phyloP scores from a whole-genome alignment of 2,329 filamentous ascomycete genomes.

The Fusarium pininemorale region DNA sequence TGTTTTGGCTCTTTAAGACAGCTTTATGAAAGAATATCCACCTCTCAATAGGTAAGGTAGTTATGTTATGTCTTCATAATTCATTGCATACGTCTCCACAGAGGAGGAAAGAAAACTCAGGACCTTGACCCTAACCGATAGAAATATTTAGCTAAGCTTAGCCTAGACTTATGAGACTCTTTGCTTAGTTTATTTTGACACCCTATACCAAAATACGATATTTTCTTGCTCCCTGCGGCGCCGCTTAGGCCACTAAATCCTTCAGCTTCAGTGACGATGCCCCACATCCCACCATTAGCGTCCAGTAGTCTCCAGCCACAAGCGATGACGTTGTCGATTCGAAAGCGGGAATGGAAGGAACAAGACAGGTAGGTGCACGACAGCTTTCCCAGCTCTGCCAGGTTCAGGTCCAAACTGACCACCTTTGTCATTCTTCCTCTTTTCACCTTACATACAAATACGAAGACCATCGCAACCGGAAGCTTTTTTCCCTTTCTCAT shows the following conservation, averaged over 20 bases:
- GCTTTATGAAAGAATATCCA: neutral
- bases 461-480: slow-evolving; percentile 16
- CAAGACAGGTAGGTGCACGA: slow-evolving; percentile 22
- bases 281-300: slow-evolving; percentile 20
- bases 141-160: neutral
- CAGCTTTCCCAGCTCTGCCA: slow-evolving; percentile 38
- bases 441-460: slow-evolving; percentile 26
- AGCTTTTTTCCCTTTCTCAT: neutral
- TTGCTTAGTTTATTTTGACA: neutral
- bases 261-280: neutral
- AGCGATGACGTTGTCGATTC: slow-evolving; percentile 50
- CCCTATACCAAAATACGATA: neutral
- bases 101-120: neutral
- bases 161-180: neutral
- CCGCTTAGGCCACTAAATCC: slow-evolving; percentile 7
- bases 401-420: slow-evolving; percentile 41
- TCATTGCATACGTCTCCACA: slow-evolving; percentile 2
- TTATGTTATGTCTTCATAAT: slow-evolving; percentile 12
- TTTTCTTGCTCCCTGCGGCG: neutral
- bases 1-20: neutral
- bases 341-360: slow-evolving; percentile 32
- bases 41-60: neutral
- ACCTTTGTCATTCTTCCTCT: slow-evolving; percentile 39
- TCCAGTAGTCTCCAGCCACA: slow-evolving; percentile 42
- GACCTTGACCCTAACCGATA: neutral